phyloP scores from a whole-genome alignment of 768 basidiomycete genomes.

The Lentinus tigrinus region DNA sequence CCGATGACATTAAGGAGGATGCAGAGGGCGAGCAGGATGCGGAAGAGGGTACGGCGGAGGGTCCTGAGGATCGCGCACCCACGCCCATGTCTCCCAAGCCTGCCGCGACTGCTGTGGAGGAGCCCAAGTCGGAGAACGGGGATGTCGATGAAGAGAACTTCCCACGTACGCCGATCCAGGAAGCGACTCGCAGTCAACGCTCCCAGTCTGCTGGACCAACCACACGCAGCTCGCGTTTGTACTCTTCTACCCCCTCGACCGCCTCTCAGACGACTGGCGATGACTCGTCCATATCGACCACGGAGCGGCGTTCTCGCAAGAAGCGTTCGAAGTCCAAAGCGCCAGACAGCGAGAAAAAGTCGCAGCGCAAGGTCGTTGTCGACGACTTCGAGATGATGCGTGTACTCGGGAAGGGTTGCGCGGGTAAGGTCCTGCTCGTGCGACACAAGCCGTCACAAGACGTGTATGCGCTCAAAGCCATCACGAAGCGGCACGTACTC shows the following conservation, averaged over 20 bases:
- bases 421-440: conserved; percentile 94
- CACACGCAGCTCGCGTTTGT: conserved; percentile 58
- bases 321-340: conserved; percentile 52
- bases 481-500: conserved; percentile 95
- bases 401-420: conserved; percentile 95
- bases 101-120: conserved; percentile 1
- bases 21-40: conserved; percentile 11
- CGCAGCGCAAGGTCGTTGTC: conserved; percentile 69
- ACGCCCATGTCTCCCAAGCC: conserved; percentile 21
- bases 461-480: conserved; percentile 93
- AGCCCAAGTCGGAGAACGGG: background rate
- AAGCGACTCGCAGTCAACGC: conserved; percentile 53
- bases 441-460: conserved; percentile 69
- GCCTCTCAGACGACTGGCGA: conserved; percentile 39
- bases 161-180: conserved; percentile 24
- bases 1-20: conserved; percentile 8
- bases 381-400: conserved; percentile 98
- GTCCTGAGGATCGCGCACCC: conserved; percentile 20
- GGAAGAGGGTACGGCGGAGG: conserved; percentile 16
- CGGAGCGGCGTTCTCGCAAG: conserved; percentile 45
- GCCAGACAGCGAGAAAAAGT: conserved; percentile 52
- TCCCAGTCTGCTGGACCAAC: conserved; percentile 84
- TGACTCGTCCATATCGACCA: conserved; percentile 70
- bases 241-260: conserved; percentile 54
- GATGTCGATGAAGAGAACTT: conserved; percentile 22